Evolutionary conservation across 352 stramenopile genomes (phyloP).

Genomic region (Phytophthora vignae): DNA sequence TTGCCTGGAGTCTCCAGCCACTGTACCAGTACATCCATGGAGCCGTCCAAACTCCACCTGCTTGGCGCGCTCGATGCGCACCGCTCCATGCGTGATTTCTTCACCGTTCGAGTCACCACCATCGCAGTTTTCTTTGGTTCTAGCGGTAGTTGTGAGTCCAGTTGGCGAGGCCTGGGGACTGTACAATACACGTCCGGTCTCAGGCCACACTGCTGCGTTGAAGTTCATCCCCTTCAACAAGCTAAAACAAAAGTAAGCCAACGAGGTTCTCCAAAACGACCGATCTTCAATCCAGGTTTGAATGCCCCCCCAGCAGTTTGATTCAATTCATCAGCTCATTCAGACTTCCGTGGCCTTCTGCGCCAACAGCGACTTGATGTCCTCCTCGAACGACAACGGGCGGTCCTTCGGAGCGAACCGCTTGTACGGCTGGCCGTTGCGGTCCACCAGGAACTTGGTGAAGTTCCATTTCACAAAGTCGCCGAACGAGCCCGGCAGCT

Average conservation of each 20-base stretch:
- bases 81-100: neutral
- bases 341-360: constrained; percentile 29
- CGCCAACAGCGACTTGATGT: constrained; percentile 50
- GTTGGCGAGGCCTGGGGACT: no score
- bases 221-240: no score
- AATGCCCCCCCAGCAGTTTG: no score
- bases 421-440: constrained; percentile 70
- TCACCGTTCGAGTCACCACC: neutral
- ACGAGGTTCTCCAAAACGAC: neutral
- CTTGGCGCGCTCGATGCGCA: neutral
- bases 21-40: neutral
- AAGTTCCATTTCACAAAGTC: constrained; percentile 92
- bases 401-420: constrained; percentile 33
- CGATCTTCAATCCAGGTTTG: no score
- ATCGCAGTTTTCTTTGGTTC: no score
- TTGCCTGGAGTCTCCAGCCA: constrained; percentile 4
- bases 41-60: neutral
- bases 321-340: no score
- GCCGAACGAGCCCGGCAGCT: constrained; percentile 65
- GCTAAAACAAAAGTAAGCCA: no score
- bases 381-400: constrained; percentile 36
- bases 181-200: no score
- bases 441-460: constrained; percentile 91
- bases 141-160: no score
- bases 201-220: no score